Evolutionary conservation across 352 stramenopile genomes (phyloP), one percentile per base, ranked within the genome.

Genomic region (Pythium aquatile): DNA sequence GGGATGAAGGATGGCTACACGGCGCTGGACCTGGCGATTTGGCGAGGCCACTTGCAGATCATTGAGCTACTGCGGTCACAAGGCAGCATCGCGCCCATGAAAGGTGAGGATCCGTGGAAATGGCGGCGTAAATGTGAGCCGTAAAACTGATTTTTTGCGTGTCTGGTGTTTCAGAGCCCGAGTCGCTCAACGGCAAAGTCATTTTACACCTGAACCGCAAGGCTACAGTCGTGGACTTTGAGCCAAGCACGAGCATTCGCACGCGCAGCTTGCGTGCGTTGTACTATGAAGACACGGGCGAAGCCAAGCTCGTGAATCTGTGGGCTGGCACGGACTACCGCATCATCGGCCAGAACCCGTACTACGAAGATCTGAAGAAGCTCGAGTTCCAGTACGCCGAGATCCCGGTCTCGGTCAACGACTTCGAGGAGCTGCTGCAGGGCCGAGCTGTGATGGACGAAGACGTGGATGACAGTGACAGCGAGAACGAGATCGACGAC

Each of bases 311-410:
- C 8, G 85, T 93, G 65, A 90, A 91, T 60, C 78, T 93, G 9
- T 93, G 85, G 85, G 83, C 82, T 3, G 85, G 85, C 16, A 90
- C 80, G 10, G 85, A 93, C 68, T 93, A 93, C 73, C 87, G 90
- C 56, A 93, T 93, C 69, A 55, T 91, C 30, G 85, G 83, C 46
- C 68, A 68, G 26, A 91, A 93, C 42, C 78, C 79, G 60, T 85
- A 91, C 61, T 87, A 79, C 53, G 83, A 91, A 44, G 81, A 89
- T 51, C 70, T 91, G 8, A 79, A 77, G 62, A 82, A 88, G 47
- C 74, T 85, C 55, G 77, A 90, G 54, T 91, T 87, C 71, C 77
- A 85, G 57, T 90, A 88, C 49, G 77, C 79, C 8, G 85, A 90
- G 52, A 87, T 88, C 57, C 76, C 79, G 1, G 65, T 78, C 35